phyloP scores from a whole-genome alignment of 768 basidiomycete species.

The Rhizopogon vinicolor region DNA sequence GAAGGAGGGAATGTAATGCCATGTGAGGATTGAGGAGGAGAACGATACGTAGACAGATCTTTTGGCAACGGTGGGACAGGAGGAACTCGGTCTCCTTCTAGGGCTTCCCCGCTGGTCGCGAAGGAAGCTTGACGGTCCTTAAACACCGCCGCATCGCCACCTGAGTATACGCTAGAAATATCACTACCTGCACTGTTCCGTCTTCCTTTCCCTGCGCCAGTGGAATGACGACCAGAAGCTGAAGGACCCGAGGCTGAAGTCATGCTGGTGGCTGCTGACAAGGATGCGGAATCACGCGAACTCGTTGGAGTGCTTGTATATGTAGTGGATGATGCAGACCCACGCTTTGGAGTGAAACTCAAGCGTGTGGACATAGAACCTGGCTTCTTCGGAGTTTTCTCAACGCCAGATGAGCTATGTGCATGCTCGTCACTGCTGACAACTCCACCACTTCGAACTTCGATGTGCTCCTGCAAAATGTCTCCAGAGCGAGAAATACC shows the following conservation, averaged over 20 bases:
- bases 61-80: constrained; percentile 93
- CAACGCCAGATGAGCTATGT: constrained; percentile 37
- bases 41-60: constrained; percentile 74
- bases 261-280: constrained; percentile 72
- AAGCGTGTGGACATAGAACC: constrained; percentile 52
- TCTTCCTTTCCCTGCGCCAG: constrained; percentile 50
- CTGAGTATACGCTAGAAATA: constrained; percentile 68
- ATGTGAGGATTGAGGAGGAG: constrained; percentile 59
- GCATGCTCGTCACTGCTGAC: constrained; percentile 56
- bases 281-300: constrained; percentile 82
- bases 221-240: constrained; percentile 68
- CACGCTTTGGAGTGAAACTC: constrained; percentile 82
- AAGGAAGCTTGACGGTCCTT: constrained; percentile 68
- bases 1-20: constrained; percentile 46
- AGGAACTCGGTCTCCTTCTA: constrained; percentile 70
- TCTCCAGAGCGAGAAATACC: constrained; percentile 33
- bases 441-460: constrained; percentile 37
- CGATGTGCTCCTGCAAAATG: constrained; percentile 33
- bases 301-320: constrained; percentile 79
- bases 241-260: constrained; percentile 64
- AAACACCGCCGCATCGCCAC: constrained; percentile 50
- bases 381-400: constrained; percentile 69
- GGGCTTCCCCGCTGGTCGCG: constrained; percentile 51
- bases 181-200: constrained; percentile 89
- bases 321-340: constrained; percentile 85